phyloP scores from a whole-genome alignment of 352 stramenopile genomes.

The Phytophthora aleatoria region DNA sequence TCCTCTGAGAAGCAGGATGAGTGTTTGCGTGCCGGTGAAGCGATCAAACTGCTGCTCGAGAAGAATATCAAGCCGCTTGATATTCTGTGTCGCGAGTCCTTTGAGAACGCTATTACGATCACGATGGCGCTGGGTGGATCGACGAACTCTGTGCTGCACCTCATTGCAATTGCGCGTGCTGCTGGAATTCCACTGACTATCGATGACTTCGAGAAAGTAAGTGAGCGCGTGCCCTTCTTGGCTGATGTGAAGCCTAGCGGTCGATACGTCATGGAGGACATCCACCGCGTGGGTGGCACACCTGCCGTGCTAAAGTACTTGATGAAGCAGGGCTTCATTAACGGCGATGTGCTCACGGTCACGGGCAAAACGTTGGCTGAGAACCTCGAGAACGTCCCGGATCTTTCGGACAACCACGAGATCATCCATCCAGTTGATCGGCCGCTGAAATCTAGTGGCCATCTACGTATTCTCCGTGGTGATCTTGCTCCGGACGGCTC shows the following conservation, averaged over 20 bases:
- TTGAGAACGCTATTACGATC: conserved; percentile 99
- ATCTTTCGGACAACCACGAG: conserved; percentile 94
- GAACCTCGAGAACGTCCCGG: conserved; percentile 94
- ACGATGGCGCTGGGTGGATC: conserved; percentile 98
- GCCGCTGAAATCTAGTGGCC: too few relatives aligned
- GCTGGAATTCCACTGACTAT: conserved; percentile 92
- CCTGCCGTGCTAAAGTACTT: conserved; percentile 98
- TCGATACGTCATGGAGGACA: conserved; percentile 99
- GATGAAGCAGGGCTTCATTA: conserved; percentile 95
- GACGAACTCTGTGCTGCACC: conserved; percentile 98
- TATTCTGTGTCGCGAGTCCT: conserved; percentile 96
- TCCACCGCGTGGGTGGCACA: conserved; percentile 96
- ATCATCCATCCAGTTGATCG: conserved; percentile 97
- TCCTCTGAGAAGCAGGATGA: conserved; percentile 95
- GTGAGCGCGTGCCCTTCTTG: conserved; percentile 95
- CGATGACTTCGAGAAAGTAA: conserved; percentile 97
- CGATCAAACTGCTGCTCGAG: conserved; percentile 92
- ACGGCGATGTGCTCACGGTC: conserved; percentile 98
- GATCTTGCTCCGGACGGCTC: conserved; percentile 96
- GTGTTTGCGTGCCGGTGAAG: conserved; percentile 86
- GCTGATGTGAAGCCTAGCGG: conserved; percentile 98
- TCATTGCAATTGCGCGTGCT: conserved; percentile 98
- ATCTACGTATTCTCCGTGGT: conserved; percentile 97
- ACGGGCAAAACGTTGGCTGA: conserved; percentile 97
- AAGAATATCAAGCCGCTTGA: conserved; percentile 97